Evolutionary conservation across 768 basidiomycete species (phyloP), one percentile per base, ranked within the genome.

Genomic region (Kwoniella newhampshirensis): DNA sequence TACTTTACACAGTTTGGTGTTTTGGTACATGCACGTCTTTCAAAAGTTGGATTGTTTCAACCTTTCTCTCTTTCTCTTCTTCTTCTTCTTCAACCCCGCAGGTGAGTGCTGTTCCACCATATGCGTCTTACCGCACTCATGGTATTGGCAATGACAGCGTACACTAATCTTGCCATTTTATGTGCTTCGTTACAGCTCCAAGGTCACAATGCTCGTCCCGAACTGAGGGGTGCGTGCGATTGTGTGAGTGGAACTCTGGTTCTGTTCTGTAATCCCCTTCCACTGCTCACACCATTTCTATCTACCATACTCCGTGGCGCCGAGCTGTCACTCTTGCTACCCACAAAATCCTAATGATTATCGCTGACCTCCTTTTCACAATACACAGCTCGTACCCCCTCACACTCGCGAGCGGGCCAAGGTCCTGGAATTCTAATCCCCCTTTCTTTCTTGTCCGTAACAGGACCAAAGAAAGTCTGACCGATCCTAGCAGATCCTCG

Each of bases 371-470:
- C 13, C 21, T 48, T 6, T 28, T 26, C 6, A 54, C 45, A 47
- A 9, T 15, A 8, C 17, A 17, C 51, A 44, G 30, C 28, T 37
- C n/a, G 20, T 6, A 39, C 36, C 26, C 46, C 50, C 59, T 47
- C 60, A 51, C 61, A 51, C 64, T 73, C 68, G 49, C 73, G 70
- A 76, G 70, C 75, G 73, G 73, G 75, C 55, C 69, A 76, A 76
- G 75, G 75, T 76, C 75, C 75, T 76, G 75, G 75, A 70, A 76
- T 76, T 76, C 54, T 46, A 76, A 70, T 71, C 70, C 73, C 59
- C 58, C 51, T 59, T 59, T 58, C 39, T 40, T 17, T 28, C 32
- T 47, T 36, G 5, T 5, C 40, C 40, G 17, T 25, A 35, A 25
- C 27, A 35, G 35, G 26, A 3, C 7, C 17, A 54, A 18, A 37